phyloP scores from a whole-genome alignment of 371 early-diverging fungal genomes.

The Gilbertella persicaria region DNA sequence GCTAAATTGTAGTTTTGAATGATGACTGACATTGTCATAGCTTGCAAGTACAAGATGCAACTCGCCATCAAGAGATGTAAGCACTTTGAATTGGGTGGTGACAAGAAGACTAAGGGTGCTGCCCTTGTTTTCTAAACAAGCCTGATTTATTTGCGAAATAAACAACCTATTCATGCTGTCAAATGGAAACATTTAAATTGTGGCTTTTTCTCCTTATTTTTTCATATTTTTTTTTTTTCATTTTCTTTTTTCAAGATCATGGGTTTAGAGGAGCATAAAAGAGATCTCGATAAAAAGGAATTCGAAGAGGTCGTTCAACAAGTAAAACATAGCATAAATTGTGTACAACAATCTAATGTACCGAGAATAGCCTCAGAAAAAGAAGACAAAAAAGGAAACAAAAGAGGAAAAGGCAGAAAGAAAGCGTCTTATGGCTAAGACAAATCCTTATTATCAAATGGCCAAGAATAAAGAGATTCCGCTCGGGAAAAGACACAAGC shows the following conservation, averaged over 20 bases:
- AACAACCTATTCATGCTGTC: not conserved
- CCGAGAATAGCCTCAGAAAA: not conserved
- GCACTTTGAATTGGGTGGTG: slow-evolving; percentile 99
- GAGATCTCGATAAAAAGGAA: not conserved
- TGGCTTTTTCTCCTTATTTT: not conserved
- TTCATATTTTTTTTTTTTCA: not conserved
- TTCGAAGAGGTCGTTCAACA: not conserved
- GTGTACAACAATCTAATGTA: not conserved
- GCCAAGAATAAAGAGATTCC: slow-evolving; percentile 12
- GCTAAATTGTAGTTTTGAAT: not conserved
- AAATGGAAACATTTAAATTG: not conserved
- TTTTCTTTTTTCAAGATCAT: not conserved
- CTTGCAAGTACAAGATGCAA: slow-evolving; percentile 97
- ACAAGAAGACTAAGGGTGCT: slow-evolving; percentile 87
- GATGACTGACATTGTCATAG: slow-evolving; percentile 15
- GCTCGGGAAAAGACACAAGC: slow-evolving; percentile 9
- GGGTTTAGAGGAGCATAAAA: not conserved
- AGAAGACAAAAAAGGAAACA: slow-evolving; percentile 5
- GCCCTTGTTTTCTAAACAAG: slow-evolving; percentile 70
- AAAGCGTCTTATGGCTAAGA: slow-evolving; percentile 11
- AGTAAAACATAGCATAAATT: not conserved
- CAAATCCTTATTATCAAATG: slow-evolving; percentile 13
- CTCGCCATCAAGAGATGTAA: slow-evolving; percentile 97
- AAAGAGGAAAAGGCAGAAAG: slow-evolving; percentile 12
- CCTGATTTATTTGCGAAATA: not conserved